Percentiles rank a stretch among this genome's conserved stretches.
phyloP scores from a whole-genome alignment of 1,139 yeast species.

The Taiozyma sp. region DNA sequence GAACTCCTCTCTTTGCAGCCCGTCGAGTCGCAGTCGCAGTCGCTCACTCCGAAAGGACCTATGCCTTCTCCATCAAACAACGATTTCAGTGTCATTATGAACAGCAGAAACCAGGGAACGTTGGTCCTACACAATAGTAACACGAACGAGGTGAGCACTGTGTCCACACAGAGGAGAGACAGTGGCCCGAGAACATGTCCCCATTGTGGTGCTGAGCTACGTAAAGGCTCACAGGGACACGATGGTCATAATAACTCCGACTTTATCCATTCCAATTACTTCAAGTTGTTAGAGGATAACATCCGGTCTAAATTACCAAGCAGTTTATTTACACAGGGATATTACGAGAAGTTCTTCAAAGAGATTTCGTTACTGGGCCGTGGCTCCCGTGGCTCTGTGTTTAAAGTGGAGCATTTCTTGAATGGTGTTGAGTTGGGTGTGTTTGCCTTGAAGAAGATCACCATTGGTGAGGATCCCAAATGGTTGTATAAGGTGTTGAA shows the following conservation, averaged over 20 bases:
- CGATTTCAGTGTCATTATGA: conserved; percentile 17
- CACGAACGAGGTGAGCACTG: conserved; percentile 36
- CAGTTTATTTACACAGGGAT: conserved; percentile 60
- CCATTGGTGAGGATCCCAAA: conserved; percentile 69
- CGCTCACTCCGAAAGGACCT: neutral
- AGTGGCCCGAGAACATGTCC: conserved; percentile 30
- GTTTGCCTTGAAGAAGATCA: conserved; percentile 79
- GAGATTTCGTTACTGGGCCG: conserved; percentile 52
- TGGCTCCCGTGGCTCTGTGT: conserved; percentile 83
- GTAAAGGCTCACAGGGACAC: neutral
- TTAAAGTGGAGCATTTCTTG: conserved; percentile 72
- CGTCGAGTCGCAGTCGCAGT: neutral
- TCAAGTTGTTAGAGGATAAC: conserved; percentile 28
- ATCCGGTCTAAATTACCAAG: conserved; percentile 9
- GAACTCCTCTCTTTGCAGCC: neutral
- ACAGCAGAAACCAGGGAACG: conserved; percentile 37
- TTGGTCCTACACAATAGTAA: conserved; percentile 40
- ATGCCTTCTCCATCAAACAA: conserved; percentile 11
- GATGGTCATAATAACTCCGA: neutral
- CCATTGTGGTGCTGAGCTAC: conserved; percentile 33
- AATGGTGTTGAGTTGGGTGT: conserved; percentile 68
- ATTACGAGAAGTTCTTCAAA: conserved; percentile 63
- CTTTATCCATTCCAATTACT: conserved; percentile 37
- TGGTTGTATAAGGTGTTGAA: conserved; percentile 66
- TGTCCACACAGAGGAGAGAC: conserved; percentile 14